Evolutionary conservation across 805 yeast species (phyloP), one percentile per base, ranked within the genome.

Genomic region (Starmerella cellae): DNA sequence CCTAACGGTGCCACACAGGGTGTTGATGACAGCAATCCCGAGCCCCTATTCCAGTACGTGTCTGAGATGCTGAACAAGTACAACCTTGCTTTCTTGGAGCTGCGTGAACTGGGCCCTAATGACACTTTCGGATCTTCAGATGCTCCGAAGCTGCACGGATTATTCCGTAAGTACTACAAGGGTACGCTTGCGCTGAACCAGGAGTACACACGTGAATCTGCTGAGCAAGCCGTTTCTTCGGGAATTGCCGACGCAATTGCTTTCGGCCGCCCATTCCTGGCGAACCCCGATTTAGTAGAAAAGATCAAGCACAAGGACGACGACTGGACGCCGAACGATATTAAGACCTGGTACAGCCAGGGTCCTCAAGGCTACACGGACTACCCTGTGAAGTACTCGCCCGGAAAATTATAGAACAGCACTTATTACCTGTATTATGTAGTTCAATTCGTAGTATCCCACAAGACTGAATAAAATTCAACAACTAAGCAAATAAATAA

Each of bases 201-300:
- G 43, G 50, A 42, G 29, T 49, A 47, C 45, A 37, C 37, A 17
- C 45, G 49, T 10, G 49, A 49, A 11, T 42, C 49, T n/a, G 53
- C 52, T 18, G 34, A 42, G n/a, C 44, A 41, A 13, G 39, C 37
- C 5, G 35, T 45, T 20, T 44, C 31, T 14, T 39, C 43, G 6
- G 53, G 49, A 11, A 43, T 40, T 5, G 49, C 54, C 9, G 50
- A 48, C 17, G 52, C 52, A 17, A 52, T 67, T 27, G 70, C 65
- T 39, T 60, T 67, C 47, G 78, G 77, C 29, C 66, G 78, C 46
- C 60, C 58, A 40, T 73, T 64, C 55, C 66, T 71, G 39, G 55
- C 75, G 23, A 75, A 74, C 60, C 79, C 80, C 1, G 80, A 75
- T 53, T 55, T 75, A 26, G 68, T 65, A 17, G 53, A 60, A 18